Evolutionary conservation across 2,329 filamentous ascomycete genomes (phyloP).

Genomic region (Aureobasidium zeae): DNA sequence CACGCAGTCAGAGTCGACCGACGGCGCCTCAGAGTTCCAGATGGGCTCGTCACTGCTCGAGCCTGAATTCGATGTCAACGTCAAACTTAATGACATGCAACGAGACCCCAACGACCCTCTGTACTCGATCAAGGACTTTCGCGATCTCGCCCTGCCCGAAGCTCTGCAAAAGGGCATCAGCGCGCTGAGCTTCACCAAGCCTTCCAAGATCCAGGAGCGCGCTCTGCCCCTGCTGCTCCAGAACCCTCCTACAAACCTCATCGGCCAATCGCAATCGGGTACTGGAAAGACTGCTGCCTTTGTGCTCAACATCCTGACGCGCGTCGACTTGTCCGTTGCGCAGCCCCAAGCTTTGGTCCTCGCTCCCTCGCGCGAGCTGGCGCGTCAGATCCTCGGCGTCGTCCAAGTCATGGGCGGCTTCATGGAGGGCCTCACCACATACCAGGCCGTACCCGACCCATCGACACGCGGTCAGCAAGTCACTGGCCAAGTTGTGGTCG

Average conservation of each 20-base stretch:
- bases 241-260: constrained; percentile 85
- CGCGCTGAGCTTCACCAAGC: constrained; percentile 80
- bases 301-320: constrained; percentile 80
- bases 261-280: constrained; percentile 97
- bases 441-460: constrained; percentile 73
- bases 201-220: constrained; percentile 95
- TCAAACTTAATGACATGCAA: constrained; percentile 85
- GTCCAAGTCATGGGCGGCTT: constrained; percentile 77
- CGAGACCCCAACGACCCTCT: constrained; percentile 78
- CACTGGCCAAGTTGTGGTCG: constrained; percentile 72
- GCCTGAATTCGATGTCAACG: constrained; percentile 77
- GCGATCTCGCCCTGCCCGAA: constrained; percentile 71
- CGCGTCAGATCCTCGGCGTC: constrained; percentile 85
- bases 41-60: constrained; percentile 46
- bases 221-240: constrained; percentile 81
- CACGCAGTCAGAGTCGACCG: constrained; percentile 21
- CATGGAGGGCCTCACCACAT: constrained; percentile 62
- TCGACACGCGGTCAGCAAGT: constrained; percentile 60
- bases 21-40: constrained; percentile 38
- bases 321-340: constrained; percentile 63
- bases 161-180: constrained; percentile 68
- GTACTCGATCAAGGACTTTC: constrained; percentile 73
- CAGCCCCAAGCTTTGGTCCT: constrained; percentile 79
- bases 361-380: constrained; percentile 87
- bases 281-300: constrained; percentile 98